phyloP scores from a whole-genome alignment of 108 stramenopile species.

The Skeletonema menzelii region DNA sequence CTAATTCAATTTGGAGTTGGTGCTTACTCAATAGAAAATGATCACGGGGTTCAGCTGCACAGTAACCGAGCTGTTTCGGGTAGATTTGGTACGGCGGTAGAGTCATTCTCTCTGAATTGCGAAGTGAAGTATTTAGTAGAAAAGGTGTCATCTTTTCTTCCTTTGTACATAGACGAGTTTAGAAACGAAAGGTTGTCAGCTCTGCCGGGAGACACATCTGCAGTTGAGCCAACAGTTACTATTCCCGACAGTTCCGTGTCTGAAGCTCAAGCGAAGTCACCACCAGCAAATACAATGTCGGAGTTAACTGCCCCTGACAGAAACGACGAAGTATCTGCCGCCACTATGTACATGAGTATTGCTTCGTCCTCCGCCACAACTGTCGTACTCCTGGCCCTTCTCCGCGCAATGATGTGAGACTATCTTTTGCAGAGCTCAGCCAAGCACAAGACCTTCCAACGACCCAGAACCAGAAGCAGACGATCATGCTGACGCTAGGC shows the following conservation, averaged over 20 bases:
- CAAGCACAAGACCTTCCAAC: too few species aligned
- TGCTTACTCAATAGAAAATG: conserved; percentile 9
- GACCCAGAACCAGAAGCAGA: too few species aligned
- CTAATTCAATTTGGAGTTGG: conserved; percentile 28
- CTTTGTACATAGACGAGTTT: too few species aligned
- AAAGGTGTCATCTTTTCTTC: not conserved
- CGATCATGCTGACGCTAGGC: too few species aligned
- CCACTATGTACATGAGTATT: not conserved
- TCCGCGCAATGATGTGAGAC: not conserved
- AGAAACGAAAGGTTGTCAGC: not conserved
- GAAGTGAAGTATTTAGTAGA: conserved; percentile 7
- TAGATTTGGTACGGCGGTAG: conserved; percentile 24
- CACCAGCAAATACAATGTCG: not conserved
- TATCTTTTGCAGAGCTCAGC: not conserved
- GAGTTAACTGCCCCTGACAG: not conserved
- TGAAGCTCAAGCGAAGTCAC: not conserved
- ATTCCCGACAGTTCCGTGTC: not conserved
- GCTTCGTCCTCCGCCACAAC: not conserved
- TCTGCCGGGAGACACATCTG: not conserved
- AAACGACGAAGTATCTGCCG: not conserved
- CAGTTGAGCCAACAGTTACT: not conserved
- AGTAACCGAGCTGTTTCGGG: conserved; percentile 36
- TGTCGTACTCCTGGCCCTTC: not conserved
- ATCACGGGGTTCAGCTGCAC: conserved; percentile 17
- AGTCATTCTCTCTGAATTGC: conserved; percentile 30